Conservation (phyloP, 345 rosid species). For the Streptanthus diversifolius region DNA sequence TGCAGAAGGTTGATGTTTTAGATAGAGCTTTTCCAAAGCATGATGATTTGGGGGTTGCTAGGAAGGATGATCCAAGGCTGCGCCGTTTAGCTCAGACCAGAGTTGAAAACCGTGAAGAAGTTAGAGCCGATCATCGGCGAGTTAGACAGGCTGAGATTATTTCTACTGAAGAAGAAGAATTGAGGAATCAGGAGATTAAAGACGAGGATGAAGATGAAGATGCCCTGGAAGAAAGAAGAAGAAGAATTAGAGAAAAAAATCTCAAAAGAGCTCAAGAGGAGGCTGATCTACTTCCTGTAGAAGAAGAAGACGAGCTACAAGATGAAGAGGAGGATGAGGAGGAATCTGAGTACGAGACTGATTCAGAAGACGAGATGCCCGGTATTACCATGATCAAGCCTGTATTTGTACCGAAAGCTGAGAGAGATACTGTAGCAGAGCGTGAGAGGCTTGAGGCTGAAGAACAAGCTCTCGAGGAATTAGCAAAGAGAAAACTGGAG, state of each 20-base stretch:
- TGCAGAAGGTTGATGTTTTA: slow-evolving; percentile 43
- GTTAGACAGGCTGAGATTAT: slow-evolving; percentile 65
- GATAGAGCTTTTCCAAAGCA: slow-evolving; percentile 55
- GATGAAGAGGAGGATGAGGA: slow-evolving; percentile 74
- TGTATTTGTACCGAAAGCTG: slow-evolving; percentile 61
- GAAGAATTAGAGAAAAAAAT: slow-evolving; percentile 52
- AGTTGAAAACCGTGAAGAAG: slow-evolving; percentile 58
- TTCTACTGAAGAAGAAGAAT: slow-evolving; percentile 56
- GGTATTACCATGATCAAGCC: slow-evolving; percentile 70
- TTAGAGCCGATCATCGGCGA: slow-evolving; percentile 65
- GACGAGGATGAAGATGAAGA: slow-evolving; percentile 66
- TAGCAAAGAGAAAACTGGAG: slow-evolving; percentile 56
- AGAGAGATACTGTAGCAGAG: slow-evolving; percentile 71
- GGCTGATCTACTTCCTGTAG: slow-evolving; percentile 48
- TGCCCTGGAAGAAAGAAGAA: slow-evolving; percentile 54
- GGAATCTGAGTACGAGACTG: slow-evolving; percentile 72
- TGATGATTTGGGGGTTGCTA: slow-evolving; percentile 36
- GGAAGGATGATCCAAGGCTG: slow-evolving; percentile 61
- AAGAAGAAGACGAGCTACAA: slow-evolving; percentile 59
- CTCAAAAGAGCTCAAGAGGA: slow-evolving; percentile 56
- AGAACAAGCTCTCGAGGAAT: slow-evolving; percentile 57
- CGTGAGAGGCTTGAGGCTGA: slow-evolving; percentile 67
- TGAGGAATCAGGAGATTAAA: slow-evolving; percentile 39
- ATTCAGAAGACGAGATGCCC: slow-evolving; percentile 58
- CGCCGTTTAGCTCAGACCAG: slow-evolving; percentile 65